Conservation (phyloP, 768 basidiomycete genomes). For the Leccinellum luteum region DNA sequence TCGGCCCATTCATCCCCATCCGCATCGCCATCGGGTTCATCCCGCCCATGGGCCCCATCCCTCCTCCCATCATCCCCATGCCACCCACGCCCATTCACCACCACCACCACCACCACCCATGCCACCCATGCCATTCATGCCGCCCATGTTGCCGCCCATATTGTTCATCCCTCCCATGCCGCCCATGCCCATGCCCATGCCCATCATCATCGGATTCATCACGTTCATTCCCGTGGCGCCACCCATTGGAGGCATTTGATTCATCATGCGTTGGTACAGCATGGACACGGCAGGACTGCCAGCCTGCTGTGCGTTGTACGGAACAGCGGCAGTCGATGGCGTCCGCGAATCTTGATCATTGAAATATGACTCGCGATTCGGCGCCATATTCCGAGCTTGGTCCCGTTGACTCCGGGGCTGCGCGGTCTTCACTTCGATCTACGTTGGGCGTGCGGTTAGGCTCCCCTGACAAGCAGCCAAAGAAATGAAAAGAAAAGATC, state of each 20-base stretch:
- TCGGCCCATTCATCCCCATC: conserved; percentile 16
- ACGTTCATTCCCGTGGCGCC: conserved; percentile 48
- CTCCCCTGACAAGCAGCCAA: neutral
- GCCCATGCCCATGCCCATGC: conserved; percentile 44
- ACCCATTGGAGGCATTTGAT: conserved; percentile 43
- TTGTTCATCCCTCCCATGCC: conserved; percentile 35
- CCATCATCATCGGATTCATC: conserved; percentile 48
- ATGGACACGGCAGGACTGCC: conserved; percentile 34
- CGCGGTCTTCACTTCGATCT: conserved; percentile 85
- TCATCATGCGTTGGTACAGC: conserved; percentile 38
- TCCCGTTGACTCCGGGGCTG: conserved; percentile 68
- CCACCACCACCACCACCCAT: conserved; percentile 13
- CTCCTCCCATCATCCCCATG: conserved; percentile 37
- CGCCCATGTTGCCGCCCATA: conserved; percentile 18
- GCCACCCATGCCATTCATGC: conserved; percentile 18
- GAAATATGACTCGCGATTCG: conserved; percentile 30
- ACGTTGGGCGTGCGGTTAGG: neutral
- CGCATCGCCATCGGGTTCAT: conserved; percentile 34
- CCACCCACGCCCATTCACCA: conserved; percentile 27
- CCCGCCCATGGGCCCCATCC: conserved; percentile 25
- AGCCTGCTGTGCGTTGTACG: conserved; percentile 35
- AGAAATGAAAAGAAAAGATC: neutral
- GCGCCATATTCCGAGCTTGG: conserved; percentile 39
- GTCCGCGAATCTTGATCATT: conserved; percentile 37
- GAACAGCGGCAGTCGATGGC: conserved; percentile 31